phyloP scores from a whole-genome alignment of 108 stramenopile genomes.

The Cyclotella distinguenda region DNA sequence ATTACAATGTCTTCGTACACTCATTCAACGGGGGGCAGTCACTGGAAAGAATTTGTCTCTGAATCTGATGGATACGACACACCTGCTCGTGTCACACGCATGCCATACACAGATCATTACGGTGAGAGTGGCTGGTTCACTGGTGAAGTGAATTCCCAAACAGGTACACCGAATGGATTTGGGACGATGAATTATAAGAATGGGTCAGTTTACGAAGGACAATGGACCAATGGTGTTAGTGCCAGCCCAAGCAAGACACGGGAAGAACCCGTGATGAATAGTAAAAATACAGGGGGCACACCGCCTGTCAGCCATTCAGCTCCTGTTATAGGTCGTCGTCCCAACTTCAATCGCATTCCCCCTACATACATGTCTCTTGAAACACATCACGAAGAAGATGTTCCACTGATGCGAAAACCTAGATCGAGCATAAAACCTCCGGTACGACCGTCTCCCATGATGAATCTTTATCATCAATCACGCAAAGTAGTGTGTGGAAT shows the following conservation, averaged over 20 bases:
- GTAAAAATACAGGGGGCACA: too few species aligned
- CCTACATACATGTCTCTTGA: too few species aligned
- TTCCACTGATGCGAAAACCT: too few species aligned
- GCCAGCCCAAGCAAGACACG: constrained; percentile 1
- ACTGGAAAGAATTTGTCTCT: neutral
- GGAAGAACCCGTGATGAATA: neutral
- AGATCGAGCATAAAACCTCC: too few species aligned
- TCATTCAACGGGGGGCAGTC: neutral
- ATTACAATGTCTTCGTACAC: too few species aligned
- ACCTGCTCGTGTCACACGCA: constrained; percentile 45
- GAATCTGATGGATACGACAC: too few species aligned
- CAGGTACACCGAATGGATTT: constrained; percentile 75
- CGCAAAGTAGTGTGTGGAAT: constrained; percentile 16
- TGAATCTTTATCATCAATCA: neutral
- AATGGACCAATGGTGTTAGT: constrained; percentile 49
- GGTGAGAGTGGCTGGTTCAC: constrained; percentile 77
- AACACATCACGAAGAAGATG: too few species aligned
- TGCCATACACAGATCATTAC: constrained; percentile 70
- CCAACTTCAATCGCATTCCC: too few species aligned
- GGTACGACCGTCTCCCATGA: neutral
- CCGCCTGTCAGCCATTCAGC: too few species aligned
- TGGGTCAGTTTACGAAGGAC: constrained; percentile 27
- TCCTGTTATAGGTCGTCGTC: too few species aligned
- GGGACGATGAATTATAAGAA: constrained; percentile 52
- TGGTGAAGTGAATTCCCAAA: constrained; percentile 66